These are phyloP conservation scores for Dactylellina parvicollis DNA, from an alignment of 2,329 filamentous ascomycete genomes.

Conservation along the genomic window DNA sequence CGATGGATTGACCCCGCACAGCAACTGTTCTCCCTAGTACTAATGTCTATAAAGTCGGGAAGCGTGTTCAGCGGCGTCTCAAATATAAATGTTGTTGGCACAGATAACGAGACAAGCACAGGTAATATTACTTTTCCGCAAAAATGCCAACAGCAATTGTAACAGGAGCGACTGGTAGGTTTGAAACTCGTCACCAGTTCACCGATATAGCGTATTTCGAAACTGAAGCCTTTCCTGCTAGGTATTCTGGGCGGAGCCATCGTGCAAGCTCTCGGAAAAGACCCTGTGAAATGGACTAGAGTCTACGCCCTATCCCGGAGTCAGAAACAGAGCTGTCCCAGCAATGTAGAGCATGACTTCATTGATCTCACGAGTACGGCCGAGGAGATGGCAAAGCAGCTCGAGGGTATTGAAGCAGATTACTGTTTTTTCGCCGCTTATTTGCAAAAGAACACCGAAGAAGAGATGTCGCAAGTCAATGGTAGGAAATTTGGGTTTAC, in stretches of 20 bases:
- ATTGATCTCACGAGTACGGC: conserved; percentile 12
- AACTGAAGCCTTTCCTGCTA: neutral
- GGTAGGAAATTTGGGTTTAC: neutral
- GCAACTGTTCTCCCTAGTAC: neutral
- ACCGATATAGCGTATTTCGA: neutral
- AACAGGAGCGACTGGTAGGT: conserved; percentile 22
- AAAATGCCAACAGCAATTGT: conserved; percentile 28
- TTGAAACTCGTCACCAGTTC: neutral
- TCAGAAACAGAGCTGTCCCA: conserved; percentile 11
- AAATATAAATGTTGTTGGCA: too few relatives aligned
- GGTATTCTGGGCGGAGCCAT: conserved; percentile 21
- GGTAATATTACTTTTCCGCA: too few relatives aligned
- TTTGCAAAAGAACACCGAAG: conserved; percentile 25
- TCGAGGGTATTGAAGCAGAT: conserved; percentile 13
- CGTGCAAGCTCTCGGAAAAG: conserved; percentile 22
- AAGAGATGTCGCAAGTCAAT: conserved; percentile 23
- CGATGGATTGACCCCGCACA: conserved; percentile 6
- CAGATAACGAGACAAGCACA: too few relatives aligned
- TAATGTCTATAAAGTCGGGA: neutral
- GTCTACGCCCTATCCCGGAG: conserved; percentile 18
- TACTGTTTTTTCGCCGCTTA: conserved; percentile 36
- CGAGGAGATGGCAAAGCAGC: conserved; percentile 12
- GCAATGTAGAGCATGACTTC: conserved; percentile 20
- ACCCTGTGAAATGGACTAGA: conserved; percentile 20
- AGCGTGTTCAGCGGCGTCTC: too few relatives aligned